A percentile compares a stretch with the other conserved stretches of the same genome.
These are phyloP conservation scores for Talaromyces funiculosus DNA, from an alignment of 2,329 filamentous ascomycete species.

Conservation along the genomic window DNA sequence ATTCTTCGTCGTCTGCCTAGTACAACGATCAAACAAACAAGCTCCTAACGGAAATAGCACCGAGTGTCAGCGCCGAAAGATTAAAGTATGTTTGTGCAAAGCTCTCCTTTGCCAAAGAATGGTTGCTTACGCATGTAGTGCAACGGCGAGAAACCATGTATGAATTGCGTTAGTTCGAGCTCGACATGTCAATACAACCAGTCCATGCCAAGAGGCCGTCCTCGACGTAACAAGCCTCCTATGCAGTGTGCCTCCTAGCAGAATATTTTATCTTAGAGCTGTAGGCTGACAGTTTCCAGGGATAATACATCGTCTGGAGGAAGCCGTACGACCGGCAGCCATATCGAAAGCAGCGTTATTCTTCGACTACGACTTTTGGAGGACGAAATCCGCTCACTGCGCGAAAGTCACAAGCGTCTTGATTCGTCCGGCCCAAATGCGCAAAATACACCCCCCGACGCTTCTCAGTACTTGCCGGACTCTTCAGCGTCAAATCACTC, in stretches of 20 bases:
- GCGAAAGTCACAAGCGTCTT: background rate
- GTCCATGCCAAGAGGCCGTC: background rate
- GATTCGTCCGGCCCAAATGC: background rate
- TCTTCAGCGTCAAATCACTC: background rate
- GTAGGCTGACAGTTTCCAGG: background rate
- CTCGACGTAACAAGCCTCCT: background rate
- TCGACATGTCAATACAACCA: background rate
- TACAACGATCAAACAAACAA: background rate
- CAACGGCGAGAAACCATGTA: background rate
- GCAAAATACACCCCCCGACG: background rate
- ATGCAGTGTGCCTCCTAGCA: background rate
- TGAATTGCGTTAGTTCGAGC: background rate
- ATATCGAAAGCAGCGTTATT: background rate
- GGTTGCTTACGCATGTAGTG: background rate
- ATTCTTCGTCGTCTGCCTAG: background rate
- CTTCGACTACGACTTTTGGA: background rate
- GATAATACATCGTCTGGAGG: background rate
- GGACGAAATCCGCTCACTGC: background rate
- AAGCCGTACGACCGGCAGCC: background rate
- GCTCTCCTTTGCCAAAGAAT: background rate
- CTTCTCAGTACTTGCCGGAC: background rate
- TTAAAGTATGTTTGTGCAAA: background rate
- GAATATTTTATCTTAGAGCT: background rate
- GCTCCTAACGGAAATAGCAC: background rate
- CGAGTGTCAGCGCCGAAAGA: background rate